Base-by-base conservation (phyloP, 139 green algal genomes). In the Desmodesmus armatus region DNA sequence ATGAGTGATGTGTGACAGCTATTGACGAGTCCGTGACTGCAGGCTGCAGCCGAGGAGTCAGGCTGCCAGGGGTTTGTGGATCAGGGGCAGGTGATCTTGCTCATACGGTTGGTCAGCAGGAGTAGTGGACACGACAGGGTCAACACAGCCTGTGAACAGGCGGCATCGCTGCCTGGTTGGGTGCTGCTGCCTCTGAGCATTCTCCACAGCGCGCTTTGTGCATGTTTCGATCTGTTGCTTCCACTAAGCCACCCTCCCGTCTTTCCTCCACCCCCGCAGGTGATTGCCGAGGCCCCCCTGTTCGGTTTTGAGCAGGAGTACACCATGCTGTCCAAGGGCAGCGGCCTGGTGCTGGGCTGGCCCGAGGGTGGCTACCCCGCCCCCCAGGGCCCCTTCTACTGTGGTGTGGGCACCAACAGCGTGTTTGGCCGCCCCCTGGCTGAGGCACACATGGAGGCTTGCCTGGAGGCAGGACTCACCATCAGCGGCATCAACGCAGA, bases 231-330 rank as follows among this genome's bases (percentile, higher is more conserved):
- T 29, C 55, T 67, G 55, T 23, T 67, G 25, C 23, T 23, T 67
- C 55, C 55, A 67, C 55, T 67, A 23, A 29, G 55, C 55, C 25
- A 23, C 55, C 55, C 55, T 67, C 23, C 23, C 23, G 25, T 67
- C 25, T 67, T 25, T 67, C n/a, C n/a, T n/a, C n/a, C n/a, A n/a
- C n/a, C n/a, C n/a, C n/a, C n/a, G n/a, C n/a, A n/a, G n/a, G n/a
- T n/a, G 40, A 19, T 44, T 35, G 71, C 78, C 19, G 89, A 95
- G 85, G 92, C 93, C 27, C 87, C 85, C 72, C 90, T 95, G 78
- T 98, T 95, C 82, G 95, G 95, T 60, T 96, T 98, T 82, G 95
- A 98, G 94, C 95, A 98, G 67, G 94, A 97, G 92, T 98, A 98
- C 93, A 97, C 95, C 76, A 96, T 98, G 94, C 71, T 98, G 78